Conservation (phyloP, 345 rosid genomes). For the Salix suchowensis region DNA sequence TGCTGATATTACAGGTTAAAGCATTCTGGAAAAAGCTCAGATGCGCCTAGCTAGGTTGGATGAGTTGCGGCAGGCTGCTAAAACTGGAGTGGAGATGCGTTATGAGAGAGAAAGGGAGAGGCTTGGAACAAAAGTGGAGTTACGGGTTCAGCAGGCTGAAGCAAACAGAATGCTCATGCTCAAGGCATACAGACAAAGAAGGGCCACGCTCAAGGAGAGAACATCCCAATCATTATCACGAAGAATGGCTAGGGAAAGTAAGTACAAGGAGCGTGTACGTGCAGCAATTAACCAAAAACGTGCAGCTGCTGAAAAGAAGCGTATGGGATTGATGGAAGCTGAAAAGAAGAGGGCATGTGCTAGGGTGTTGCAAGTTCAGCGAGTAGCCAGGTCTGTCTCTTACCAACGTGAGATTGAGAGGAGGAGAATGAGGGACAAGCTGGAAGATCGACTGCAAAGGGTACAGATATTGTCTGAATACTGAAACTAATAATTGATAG, state of each 20-base stretch:
- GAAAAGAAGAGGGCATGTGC: conserved; percentile 86
- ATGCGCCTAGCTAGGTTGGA: conserved; percentile 79
- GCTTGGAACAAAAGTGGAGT: conserved; percentile 77
- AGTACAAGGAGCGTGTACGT: conserved; percentile 76
- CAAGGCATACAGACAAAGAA: conserved; percentile 62
- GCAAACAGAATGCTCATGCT: conserved; percentile 83
- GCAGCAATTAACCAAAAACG: conserved; percentile 91
- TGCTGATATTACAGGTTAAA: conserved; percentile 40
- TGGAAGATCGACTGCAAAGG: conserved; percentile 84
- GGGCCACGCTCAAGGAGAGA: conserved; percentile 78
- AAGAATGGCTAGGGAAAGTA: conserved; percentile 77
- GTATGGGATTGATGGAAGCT: conserved; percentile 75
- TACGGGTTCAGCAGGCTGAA: conserved; percentile 82
- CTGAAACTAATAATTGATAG: neutral
- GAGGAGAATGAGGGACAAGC: conserved; percentile 67
- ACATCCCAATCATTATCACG: conserved; percentile 70
- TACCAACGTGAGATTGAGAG: conserved; percentile 89
- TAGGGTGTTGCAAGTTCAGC: conserved; percentile 63
- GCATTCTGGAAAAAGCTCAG: conserved; percentile 75
- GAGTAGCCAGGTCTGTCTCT: conserved; percentile 67
- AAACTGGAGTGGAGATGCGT: conserved; percentile 67
- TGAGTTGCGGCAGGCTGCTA: conserved; percentile 90
- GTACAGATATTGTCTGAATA: conserved; percentile 29
- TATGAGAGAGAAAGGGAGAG: conserved; percentile 72
- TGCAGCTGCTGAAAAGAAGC: conserved; percentile 86